A percentile compares a stretch with the other conserved stretches of the same genome.
Evolutionary conservation across 805 yeast species (phyloP).

Genomic region (Candida loeiensis): DNA sequence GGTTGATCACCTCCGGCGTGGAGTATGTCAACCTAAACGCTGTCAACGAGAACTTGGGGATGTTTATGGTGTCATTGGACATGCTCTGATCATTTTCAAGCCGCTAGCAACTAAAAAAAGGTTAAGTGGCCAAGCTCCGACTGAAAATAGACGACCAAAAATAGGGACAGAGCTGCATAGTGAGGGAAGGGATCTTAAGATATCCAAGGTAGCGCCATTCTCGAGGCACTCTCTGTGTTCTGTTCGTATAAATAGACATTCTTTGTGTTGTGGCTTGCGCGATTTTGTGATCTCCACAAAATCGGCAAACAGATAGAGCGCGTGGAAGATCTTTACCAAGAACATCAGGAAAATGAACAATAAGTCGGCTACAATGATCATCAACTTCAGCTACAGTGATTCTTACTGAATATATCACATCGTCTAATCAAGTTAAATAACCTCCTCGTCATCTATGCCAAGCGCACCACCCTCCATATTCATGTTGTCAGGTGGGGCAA

Average conservation of each 20-base stretch:
- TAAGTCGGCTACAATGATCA: too few relatives aligned
- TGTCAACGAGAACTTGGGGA: constrained; percentile 57
- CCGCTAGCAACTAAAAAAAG: constrained; percentile 5
- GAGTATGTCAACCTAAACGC: constrained; percentile 56
- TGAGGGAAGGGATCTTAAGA: too few relatives aligned
- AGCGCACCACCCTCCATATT: constrained; percentile 41
- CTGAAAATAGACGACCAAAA: too few relatives aligned
- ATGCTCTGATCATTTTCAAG: constrained; percentile 3
- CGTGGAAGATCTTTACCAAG: too few relatives aligned
- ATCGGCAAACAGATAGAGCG: too few relatives aligned
- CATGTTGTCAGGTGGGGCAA: constrained; percentile 82
- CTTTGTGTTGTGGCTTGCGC: too few relatives aligned
- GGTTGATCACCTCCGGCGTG: constrained; percentile 45
- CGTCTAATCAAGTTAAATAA: constrained; percentile 18
- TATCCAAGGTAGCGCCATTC: too few relatives aligned
- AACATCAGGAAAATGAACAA: too few relatives aligned
- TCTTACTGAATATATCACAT: not conserved
- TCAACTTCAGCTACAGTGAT: not conserved
- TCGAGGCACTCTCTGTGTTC: too few relatives aligned
- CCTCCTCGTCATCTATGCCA: constrained; percentile 39
- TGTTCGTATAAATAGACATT: too few relatives aligned
- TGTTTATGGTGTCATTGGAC: constrained; percentile 11
- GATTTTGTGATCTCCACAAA: too few relatives aligned
- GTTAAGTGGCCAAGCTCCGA: not conserved
- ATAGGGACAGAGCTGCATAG: too few relatives aligned